Base-by-base conservation (phyloP, 1,284 basidiomycete genomes). In the Prillingera fragicola region DNA sequence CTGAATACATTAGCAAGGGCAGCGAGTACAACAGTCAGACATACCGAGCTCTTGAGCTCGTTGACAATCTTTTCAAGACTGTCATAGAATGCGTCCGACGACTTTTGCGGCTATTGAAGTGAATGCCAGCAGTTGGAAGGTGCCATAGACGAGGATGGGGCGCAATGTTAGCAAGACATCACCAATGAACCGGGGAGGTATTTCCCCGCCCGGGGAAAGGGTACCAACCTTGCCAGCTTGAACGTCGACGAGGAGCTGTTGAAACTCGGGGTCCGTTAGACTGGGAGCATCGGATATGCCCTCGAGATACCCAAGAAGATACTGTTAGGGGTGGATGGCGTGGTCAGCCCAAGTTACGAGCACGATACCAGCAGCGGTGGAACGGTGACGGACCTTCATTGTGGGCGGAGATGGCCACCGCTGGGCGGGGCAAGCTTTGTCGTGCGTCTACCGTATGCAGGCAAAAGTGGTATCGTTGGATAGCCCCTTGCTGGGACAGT, bases 11-110 rank as follows among this genome's bases (percentile, higher is more conserved):
- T n/a, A 48, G 68, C 86, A 84, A 85, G 33, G 13, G 19, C 9
- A 22, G 4, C 13, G 56, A 52, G 21, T 34, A 28, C 45, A 37
- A 27, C 34, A 45, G 28, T 27, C 46, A n/a, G 8, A 77, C 80
- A 59, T 62, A 87, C 85, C 69, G 84, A 79, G 26, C 83, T 83
- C 60, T 83, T 82, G 49, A 96, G 77, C 74, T 96, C 91, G 38
- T 75, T 73, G 40, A 94, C 73, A 31, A 95, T 77, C 52, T 85
- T 85, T 63, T 96, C 91, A 38, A 95, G 76, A 1, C 86, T 85
- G 56, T 94, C 90, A 58, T 87, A 87, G 75, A 94, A 96, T 18
- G 84, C 81, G 63, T 94, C 88, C n/a, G 82, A 76, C 12, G 83
- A 78, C 66, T 85, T 88, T 70, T 61, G 82, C 19, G 55, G 44